phyloP scores from a whole-genome alignment of 1,284 basidiomycete genomes.

The Trichosporon sp. region DNA sequence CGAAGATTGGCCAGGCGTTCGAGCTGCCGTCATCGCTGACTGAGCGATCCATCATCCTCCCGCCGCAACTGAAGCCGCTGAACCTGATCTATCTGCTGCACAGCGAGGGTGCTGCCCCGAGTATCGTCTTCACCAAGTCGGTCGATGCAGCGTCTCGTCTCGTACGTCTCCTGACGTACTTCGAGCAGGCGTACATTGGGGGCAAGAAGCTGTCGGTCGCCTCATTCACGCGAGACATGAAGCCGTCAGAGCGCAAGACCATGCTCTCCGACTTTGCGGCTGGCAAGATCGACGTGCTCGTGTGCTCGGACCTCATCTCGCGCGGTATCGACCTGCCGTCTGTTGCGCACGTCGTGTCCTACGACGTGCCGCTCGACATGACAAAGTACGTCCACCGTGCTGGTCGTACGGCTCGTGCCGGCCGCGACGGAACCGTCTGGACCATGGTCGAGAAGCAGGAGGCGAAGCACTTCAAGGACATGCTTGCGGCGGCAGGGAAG shows the following conservation, averaged over 20 bases:
- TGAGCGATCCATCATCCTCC: conserved; percentile 80
- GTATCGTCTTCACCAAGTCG: conserved; percentile 91
- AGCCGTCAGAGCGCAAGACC: conserved; percentile 63
- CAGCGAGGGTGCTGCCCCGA: conserved; percentile 41
- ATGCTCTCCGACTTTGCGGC: conserved; percentile 76
- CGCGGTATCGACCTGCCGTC: conserved; percentile 93
- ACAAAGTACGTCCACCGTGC: conserved; percentile 96
- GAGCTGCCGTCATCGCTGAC: conserved; percentile 70
- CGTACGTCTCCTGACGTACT: conserved; percentile 74
- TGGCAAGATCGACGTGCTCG: conserved; percentile 81
- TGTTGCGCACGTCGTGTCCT: conserved; percentile 86
- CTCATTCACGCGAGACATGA: conserved; percentile 84
- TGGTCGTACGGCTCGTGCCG: conserved; percentile 88
- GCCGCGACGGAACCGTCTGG: conserved; percentile 81
- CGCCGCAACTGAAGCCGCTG: conserved; percentile 77
- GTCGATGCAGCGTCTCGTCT: conserved; percentile 83
- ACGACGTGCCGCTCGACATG: conserved; percentile 94
- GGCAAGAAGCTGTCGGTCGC: conserved; percentile 52
- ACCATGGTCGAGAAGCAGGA: conserved; percentile 93
- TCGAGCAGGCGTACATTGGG: conserved; percentile 57
- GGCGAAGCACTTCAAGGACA: conserved; percentile 82
- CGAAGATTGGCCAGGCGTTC: conserved; percentile 58
- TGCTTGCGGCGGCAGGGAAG: conserved; percentile 72
- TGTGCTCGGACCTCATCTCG: conserved; percentile 93
- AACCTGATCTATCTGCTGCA: conserved; percentile 82